Conservation (phyloP, 2,329 filamentous ascomycete genomes). For the Fusarium sp. region DNA sequence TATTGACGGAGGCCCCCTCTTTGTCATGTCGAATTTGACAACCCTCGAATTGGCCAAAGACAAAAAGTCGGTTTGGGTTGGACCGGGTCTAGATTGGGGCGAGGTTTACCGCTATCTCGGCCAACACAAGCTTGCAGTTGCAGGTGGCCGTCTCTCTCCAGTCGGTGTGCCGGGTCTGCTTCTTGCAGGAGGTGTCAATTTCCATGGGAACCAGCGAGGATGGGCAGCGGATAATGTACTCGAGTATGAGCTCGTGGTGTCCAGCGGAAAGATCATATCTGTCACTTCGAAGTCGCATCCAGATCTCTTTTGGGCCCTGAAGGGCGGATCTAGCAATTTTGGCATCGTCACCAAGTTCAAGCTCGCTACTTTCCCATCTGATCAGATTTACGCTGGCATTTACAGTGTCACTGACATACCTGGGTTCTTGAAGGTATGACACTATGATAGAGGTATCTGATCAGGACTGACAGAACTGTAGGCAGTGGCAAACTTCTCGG, state of each 20-base stretch:
- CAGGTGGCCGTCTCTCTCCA: constrained; percentile 25
- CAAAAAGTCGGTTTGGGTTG: constrained; percentile 18
- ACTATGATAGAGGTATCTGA: fast-evolving
- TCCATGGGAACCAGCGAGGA: constrained; percentile 39
- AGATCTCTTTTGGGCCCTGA: constrained; percentile 48
- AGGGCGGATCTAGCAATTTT: constrained; percentile 49
- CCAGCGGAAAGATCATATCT: constrained; percentile 49
- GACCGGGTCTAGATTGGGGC: constrained; percentile 30
- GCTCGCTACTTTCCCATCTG: constrained; percentile 36
- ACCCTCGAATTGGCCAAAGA: constrained; percentile 11
- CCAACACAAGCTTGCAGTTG: constrained; percentile 5
- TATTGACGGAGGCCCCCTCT: constrained; percentile 20
- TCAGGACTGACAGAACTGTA: neutral
- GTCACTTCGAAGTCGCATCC: constrained; percentile 47
- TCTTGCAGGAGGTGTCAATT: constrained; percentile 29
- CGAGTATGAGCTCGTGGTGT: constrained; percentile 54
- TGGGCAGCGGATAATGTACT: constrained; percentile 42
- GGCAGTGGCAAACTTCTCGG: constrained; percentile 24
- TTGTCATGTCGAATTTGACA: constrained; percentile 29
- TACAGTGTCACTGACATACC: constrained; percentile 17
- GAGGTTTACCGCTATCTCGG: constrained; percentile 23
- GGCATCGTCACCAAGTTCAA: constrained; percentile 48
- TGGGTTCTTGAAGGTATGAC: constrained; percentile 7
- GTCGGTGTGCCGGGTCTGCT: constrained; percentile 31
- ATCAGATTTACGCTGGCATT: constrained; percentile 16